Evolutionary conservation across 768 basidiomycete genomes (phyloP).

Genomic region (Xerocomus spinulosus): DNA sequence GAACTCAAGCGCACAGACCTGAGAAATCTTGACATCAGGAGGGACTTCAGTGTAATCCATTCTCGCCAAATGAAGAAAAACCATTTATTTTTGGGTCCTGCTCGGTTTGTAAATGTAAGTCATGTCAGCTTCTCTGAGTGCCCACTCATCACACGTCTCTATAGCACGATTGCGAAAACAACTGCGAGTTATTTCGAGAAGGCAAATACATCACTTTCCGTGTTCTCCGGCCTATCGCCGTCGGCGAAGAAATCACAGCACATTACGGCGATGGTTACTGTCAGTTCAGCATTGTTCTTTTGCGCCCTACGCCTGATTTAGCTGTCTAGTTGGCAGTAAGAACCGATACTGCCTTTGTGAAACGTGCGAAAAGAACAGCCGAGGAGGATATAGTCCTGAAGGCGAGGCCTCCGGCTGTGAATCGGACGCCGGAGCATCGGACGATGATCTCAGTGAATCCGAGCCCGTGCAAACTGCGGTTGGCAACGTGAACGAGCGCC

Average conservation of each 20-base stretch:
- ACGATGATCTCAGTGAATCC: slow-evolving; percentile 31
- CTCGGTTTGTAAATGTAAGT: slow-evolving; percentile 88
- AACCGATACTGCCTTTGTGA: slow-evolving; percentile 81
- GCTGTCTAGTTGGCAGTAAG: slow-evolving; percentile 52
- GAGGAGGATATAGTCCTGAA: slow-evolving; percentile 65
- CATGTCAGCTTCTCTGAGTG: neutral
- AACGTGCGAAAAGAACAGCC: slow-evolving; percentile 73
- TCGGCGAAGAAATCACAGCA: slow-evolving; percentile 85
- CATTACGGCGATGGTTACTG: slow-evolving; percentile 91
- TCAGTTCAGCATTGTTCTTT: slow-evolving; percentile 40
- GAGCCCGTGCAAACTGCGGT: slow-evolving; percentile 46
- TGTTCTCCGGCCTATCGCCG: slow-evolving; percentile 67
- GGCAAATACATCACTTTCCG: slow-evolving; percentile 88
- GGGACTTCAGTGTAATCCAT: slow-evolving; percentile 90
- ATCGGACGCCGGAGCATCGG: slow-evolving; percentile 40
- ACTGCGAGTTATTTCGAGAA: slow-evolving; percentile 84
- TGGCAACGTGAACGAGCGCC: slow-evolving; percentile 70
- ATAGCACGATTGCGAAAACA: slow-evolving; percentile 88
- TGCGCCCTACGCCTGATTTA: slow-evolving; percentile 28
- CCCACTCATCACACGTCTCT: slow-evolving; percentile 1
- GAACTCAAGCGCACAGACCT: slow-evolving; percentile 81
- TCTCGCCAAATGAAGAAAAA: slow-evolving; percentile 91
- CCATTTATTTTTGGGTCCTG: slow-evolving; percentile 85
- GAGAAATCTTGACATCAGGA: slow-evolving; percentile 63
- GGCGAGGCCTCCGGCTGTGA: slow-evolving; percentile 45